Evolutionary conservation across 2,329 filamentous ascomycete genomes (phyloP).

Genomic region (Raffaelea arxii): DNA sequence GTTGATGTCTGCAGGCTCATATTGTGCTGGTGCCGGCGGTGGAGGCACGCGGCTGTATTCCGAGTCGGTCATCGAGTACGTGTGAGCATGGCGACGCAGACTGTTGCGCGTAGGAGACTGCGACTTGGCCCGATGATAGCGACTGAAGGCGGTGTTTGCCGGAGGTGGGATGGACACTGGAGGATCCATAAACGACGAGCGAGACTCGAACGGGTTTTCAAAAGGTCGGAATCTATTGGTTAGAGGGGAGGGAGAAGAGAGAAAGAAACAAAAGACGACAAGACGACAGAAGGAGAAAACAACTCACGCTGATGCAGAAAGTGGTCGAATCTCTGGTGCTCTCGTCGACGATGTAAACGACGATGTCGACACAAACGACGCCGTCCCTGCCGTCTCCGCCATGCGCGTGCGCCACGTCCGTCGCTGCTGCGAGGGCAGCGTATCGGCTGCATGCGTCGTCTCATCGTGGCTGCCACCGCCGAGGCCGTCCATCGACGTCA

Average conservation of each 20-base stretch:
- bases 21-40: slow-evolving; percentile 59
- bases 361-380: no score
- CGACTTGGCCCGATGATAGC: slow-evolving; percentile 36
- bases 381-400: not conserved
- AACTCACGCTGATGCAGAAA: slow-evolving; percentile 29
- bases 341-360: no score
- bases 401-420: not conserved
- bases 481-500: slow-evolving; percentile 49
- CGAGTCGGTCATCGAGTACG: no score
- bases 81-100: no score
- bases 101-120: slow-evolving; percentile 33
- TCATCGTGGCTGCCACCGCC: slow-evolving; percentile 7
- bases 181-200: slow-evolving; percentile 45
- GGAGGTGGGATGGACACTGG: slow-evolving; percentile 44
- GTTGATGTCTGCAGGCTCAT: slow-evolving; percentile 82
- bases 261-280: no score
- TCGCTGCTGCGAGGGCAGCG: not conserved
- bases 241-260: slow-evolving; percentile 10
- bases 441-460: slow-evolving; percentile 4
- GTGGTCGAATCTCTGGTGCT: slow-evolving; percentile 22
- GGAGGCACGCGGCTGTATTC: slow-evolving; percentile 62
- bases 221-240: slow-evolving; percentile 8
- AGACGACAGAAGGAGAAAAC: no score
- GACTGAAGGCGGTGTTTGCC: slow-evolving; percentile 31
- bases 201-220: slow-evolving; percentile 20